Base-by-base conservation (phyloP, 768 basidiomycete species). In the Melanogaster broomeanus region DNA sequence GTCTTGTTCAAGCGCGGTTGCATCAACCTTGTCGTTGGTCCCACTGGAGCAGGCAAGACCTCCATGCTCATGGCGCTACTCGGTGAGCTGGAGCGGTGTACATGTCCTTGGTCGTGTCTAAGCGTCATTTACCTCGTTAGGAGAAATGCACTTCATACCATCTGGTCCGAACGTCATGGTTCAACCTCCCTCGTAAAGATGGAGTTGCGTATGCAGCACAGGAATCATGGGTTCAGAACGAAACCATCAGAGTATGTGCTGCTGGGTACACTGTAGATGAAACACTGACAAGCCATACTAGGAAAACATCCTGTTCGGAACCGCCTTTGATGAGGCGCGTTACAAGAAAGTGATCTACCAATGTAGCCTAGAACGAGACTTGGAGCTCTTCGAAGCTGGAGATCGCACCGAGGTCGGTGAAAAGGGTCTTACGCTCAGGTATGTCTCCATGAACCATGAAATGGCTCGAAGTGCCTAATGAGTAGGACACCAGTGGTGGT, bases 171-270 rank as follows among this genome's bases (percentile, higher is more conserved):
- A 76, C 79, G 38, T 82, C 87, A 0, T 87, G 81, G 78, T 88
- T 78, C 66, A 82, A 80, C 55, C 77, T 93, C 6, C 90, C 90
- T 24, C 74, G 88, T 3, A 71, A 70, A 4, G 76, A 76, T 1
- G 89, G 90, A 6, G 77, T 94, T 34, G 84, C 89, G 2, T 92
- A 89, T 63, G 87, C 87, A 6, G 85, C 87, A 3, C 91, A 95
- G 64, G 89, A 92, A 62, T 83, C 87, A 4, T 95, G 90, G 90
- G 84, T 92, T 3, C 81, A 85, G 65, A 92, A 90, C 56, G 87
- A 87, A 52, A 90, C 87, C 0, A 88, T 90, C 46, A 75, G 71
- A 63, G 85, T 83, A 27, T 15, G 38, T 44, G 16, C 13, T 16
- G 1, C 15, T 10, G 3, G 30, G 3, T 13, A 8, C 6, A n/a